phyloP scores from a whole-genome alignment of 2,329 filamentous ascomycete genomes.

The Dactylellina cionopaga region DNA sequence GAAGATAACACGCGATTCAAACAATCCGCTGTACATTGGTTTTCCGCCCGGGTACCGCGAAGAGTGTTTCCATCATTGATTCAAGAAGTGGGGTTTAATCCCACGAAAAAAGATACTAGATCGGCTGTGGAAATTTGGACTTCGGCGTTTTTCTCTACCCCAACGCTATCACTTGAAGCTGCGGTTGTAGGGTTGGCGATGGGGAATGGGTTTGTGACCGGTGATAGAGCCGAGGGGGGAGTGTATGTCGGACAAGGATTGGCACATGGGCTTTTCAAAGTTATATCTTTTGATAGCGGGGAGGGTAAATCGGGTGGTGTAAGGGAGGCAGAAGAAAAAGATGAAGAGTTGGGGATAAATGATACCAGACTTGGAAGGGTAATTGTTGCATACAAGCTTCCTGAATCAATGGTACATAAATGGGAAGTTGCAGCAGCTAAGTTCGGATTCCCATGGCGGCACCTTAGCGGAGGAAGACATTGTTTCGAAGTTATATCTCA shows the following conservation, averaged over 20 bases:
- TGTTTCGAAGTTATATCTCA: conserved; percentile 35
- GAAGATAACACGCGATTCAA: conserved; percentile 26
- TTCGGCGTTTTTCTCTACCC: conserved; percentile 37
- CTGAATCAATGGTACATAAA: not conserved
- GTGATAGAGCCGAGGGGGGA: conserved; percentile 17
- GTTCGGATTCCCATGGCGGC: conserved; percentile 35
- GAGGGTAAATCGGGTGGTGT: not conserved
- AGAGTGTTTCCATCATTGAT: not conserved
- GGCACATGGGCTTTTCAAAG: conserved; percentile 32
- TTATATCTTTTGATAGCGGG: conserved; percentile 6
- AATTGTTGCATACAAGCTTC: conserved; percentile 14
- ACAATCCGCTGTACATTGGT: conserved; percentile 37
- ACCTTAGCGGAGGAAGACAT: conserved; percentile 42
- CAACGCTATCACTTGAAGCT: conserved; percentile 35
- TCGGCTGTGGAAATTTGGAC: conserved; percentile 37
- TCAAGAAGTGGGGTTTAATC: not conserved
- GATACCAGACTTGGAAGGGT: conserved; percentile 11
- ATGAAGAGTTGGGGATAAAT: not conserved
- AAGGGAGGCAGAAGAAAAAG: not conserved
- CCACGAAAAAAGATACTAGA: not conserved
- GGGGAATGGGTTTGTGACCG: conserved; percentile 31
- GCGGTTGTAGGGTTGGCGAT: not conserved
- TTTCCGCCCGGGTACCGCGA: conserved; percentile 19
- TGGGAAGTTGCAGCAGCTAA: conserved; percentile 34
- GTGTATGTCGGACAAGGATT: conserved; percentile 24